phyloP scores from a whole-genome alignment of 345 rosid genomes.

The Corchorus capsularis region DNA sequence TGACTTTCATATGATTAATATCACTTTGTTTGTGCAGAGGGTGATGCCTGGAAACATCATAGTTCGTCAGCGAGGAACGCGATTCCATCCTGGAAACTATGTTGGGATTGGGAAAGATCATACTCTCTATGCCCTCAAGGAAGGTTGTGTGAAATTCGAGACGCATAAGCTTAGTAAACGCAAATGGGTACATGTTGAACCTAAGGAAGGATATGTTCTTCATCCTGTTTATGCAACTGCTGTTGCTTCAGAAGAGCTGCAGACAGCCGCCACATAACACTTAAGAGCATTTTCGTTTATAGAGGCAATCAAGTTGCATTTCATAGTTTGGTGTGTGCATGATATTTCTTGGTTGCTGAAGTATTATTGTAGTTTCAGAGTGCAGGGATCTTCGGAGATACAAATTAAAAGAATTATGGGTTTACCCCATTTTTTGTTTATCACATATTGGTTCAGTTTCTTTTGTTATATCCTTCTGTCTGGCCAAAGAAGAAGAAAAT shows the following conservation, averaged over 20 bases:
- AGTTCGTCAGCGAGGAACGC: constrained; percentile 75
- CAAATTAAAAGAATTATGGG: background rate
- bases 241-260: constrained; percentile 28
- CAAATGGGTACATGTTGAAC: constrained; percentile 76
- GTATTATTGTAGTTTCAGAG: background rate
- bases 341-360: background rate
- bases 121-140: constrained; percentile 68
- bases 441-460: background rate
- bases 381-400: background rate
- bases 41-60: constrained; percentile 74
- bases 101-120: constrained; percentile 82
- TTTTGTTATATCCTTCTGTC: background rate
- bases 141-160: constrained; percentile 78
- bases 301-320: background rate
- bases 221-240: constrained; percentile 63
- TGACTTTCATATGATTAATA: background rate
- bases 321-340: background rate
- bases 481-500: too few relatives aligned
- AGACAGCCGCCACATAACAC: constrained; percentile 29
- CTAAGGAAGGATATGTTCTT: constrained; percentile 70
- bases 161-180: constrained; percentile 64
- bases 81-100: constrained; percentile 87
- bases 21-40: background rate
- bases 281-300: background rate
- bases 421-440: background rate